Percentiles rank a stretch among this genome's conserved stretches.
Evolutionary conservation across 2,329 filamentous ascomycete species (phyloP).

Genomic region (Ceratocystis ficicola): DNA sequence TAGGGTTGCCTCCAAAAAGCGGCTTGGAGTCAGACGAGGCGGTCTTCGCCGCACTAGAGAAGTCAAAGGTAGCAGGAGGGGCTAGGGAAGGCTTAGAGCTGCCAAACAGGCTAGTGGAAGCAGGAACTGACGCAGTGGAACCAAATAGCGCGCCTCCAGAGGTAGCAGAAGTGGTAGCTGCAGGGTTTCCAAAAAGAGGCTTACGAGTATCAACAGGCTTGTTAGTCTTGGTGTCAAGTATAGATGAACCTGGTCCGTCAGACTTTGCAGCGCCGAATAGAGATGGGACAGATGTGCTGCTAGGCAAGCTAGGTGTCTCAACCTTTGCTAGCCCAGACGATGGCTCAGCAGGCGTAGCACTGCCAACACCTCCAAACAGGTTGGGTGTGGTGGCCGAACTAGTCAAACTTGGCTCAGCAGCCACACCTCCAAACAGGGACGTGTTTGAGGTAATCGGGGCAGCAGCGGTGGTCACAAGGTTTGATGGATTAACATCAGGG

Average conservation of each 20-base stretch:
- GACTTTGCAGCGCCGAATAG: slow-evolving; percentile 30
- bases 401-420: slow-evolving; percentile 12
- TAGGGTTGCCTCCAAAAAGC: slow-evolving; percentile 30
- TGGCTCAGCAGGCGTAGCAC: slow-evolving; percentile 26
- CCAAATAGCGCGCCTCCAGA: slow-evolving; percentile 16
- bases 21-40: slow-evolving; percentile 27
- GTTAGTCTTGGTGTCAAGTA: slow-evolving; percentile 20
- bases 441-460: background rate
- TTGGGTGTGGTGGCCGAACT: slow-evolving; percentile 14
- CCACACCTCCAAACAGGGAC: slow-evolving; percentile 13
- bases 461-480: background rate
- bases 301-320: slow-evolving; percentile 19
- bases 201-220: slow-evolving; percentile 22
- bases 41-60: slow-evolving; percentile 2
- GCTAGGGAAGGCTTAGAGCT: slow-evolving; percentile 17
- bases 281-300: slow-evolving; percentile 26
- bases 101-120: slow-evolving; percentile 29
- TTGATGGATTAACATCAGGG: background rate
- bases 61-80: slow-evolving; percentile 17
- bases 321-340: slow-evolving; percentile 25
- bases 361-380: slow-evolving; percentile 21
- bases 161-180: slow-evolving; percentile 22
- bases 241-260: slow-evolving; percentile 13
- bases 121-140: background rate
- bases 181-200: slow-evolving; percentile 29